Evolutionary conservation across 352 stramenopile genomes (phyloP).

Genomic region (Phytophthora citrophthora): DNA sequence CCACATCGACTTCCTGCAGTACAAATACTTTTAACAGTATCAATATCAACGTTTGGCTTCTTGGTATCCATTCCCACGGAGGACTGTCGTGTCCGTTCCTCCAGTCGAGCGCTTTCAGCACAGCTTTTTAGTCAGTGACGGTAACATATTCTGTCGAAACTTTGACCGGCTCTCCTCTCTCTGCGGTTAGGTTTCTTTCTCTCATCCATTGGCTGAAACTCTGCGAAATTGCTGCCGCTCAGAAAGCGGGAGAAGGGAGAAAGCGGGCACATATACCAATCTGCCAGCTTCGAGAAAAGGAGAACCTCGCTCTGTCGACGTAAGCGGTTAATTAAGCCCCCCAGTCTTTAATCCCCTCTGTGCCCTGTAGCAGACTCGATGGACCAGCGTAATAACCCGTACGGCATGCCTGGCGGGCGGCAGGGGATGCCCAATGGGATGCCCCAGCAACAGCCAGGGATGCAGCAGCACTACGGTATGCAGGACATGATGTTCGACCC

Average conservation of each 20-base stretch:
- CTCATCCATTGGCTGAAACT: slow-evolving; percentile 25
- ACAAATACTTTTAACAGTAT: not conserved
- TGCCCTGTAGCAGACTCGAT: slow-evolving; percentile 34
- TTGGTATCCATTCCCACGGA: too few species aligned
- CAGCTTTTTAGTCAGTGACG: too few species aligned
- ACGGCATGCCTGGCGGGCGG: slow-evolving; percentile 57
- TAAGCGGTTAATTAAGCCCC: not conserved
- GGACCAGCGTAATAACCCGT: slow-evolving; percentile 67
- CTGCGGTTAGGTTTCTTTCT: not conserved
- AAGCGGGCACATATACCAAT: slow-evolving; percentile 30
- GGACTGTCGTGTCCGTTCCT: not conserved
- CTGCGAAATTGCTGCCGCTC: slow-evolving; percentile 22
- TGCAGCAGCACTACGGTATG: slow-evolving; percentile 65
- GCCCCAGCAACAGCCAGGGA: slow-evolving; percentile 47
- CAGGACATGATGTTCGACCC: slow-evolving; percentile 83
- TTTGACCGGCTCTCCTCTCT: slow-evolving; percentile 6
- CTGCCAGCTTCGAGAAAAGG: slow-evolving; percentile 36
- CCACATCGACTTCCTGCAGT: not conserved
- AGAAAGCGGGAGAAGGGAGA: slow-evolving; percentile 14
- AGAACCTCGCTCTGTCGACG: too few species aligned
- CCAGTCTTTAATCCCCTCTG: not conserved
- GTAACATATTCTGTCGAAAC: not conserved
- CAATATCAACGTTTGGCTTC: too few species aligned
- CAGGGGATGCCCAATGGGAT: slow-evolving; percentile 52
- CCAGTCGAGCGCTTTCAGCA: not conserved